Conservation (phyloP, 2,329 filamentous ascomycete species). For the Chaetomiaceae sp. region DNA sequence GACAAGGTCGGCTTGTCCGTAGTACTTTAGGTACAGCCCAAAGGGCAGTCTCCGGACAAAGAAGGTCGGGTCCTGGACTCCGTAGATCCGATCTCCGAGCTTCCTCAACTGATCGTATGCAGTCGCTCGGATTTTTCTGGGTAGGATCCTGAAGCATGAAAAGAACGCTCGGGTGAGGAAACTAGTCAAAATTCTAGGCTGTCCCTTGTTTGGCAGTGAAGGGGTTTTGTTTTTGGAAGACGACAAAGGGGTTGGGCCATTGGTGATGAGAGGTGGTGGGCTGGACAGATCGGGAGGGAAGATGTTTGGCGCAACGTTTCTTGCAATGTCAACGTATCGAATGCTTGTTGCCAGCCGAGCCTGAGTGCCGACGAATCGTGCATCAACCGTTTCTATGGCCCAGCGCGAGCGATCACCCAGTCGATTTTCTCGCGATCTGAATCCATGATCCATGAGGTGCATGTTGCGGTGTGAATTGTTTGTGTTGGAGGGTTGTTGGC, state of each 20-base stretch:
- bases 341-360: constrained; percentile 27
- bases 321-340: constrained; percentile 25
- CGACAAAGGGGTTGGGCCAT: not conserved
- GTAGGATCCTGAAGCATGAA: constrained; percentile 21
- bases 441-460: too few species aligned
- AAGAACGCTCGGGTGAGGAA: constrained; percentile 9
- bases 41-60: constrained; percentile 29
- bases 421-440: too few species aligned
- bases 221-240: not conserved
- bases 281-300: not conserved
- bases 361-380: constrained; percentile 30
- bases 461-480: too few species aligned
- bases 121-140: constrained; percentile 15
- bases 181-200: not conserved
- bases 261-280: not conserved
- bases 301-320: not conserved
- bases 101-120: constrained; percentile 21
- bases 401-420: constrained; percentile 31
- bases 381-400: constrained; percentile 26
- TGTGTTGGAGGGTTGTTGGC: too few species aligned
- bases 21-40: constrained; percentile 31
- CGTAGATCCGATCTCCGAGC: constrained; percentile 24
- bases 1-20: constrained; percentile 8
- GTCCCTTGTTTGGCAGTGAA: not conserved
- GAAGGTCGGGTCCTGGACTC: constrained; percentile 6